Percentiles rank a stretch among this genome's conserved stretches.
phyloP scores from a whole-genome alignment of 192 early-diverging fungal genomes.

The Cladochytrium replicatum region DNA sequence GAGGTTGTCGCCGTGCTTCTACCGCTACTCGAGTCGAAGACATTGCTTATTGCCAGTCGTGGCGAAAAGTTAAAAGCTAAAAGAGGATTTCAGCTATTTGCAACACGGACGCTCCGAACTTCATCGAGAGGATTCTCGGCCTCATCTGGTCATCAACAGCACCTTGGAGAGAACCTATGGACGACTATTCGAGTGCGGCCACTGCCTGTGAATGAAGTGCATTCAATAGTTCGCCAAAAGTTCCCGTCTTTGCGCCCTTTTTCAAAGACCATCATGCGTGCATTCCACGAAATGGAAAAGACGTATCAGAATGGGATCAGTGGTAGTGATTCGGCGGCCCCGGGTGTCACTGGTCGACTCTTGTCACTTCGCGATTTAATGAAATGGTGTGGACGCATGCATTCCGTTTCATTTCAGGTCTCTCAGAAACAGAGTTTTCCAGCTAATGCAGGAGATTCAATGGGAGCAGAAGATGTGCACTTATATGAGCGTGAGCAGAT shows the following conservation, averaged over 20 bases:
- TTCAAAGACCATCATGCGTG: too few species aligned
- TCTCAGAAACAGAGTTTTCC: background rate
- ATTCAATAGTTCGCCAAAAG: too few species aligned
- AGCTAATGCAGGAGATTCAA: background rate
- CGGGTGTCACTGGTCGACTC: slow-evolving; percentile 27
- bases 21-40: slow-evolving; percentile 82
- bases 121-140: background rate
- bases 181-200: slow-evolving; percentile 60
- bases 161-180: slow-evolving; percentile 54
- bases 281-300: too few species aligned
- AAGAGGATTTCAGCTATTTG: slow-evolving; percentile 85
- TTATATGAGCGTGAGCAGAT: slow-evolving; percentile 47
- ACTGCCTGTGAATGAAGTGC: slow-evolving; percentile 51
- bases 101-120: slow-evolving; percentile 70
- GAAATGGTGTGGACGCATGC: slow-evolving; percentile 80
- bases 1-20: slow-evolving; percentile 87
- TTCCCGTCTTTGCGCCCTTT: too few species aligned
- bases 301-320: too few species aligned
- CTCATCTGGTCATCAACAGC: slow-evolving; percentile 1
- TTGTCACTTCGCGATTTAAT: slow-evolving; percentile 80
- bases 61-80: slow-evolving; percentile 79
- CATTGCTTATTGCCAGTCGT: slow-evolving; percentile 81
- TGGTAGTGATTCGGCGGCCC: background rate
- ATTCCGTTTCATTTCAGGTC: slow-evolving; percentile 15
- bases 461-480: slow-evolving; percentile 6